Base-by-base conservation (phyloP, 305 asterid genomes). In the Rubia occidens region DNA sequence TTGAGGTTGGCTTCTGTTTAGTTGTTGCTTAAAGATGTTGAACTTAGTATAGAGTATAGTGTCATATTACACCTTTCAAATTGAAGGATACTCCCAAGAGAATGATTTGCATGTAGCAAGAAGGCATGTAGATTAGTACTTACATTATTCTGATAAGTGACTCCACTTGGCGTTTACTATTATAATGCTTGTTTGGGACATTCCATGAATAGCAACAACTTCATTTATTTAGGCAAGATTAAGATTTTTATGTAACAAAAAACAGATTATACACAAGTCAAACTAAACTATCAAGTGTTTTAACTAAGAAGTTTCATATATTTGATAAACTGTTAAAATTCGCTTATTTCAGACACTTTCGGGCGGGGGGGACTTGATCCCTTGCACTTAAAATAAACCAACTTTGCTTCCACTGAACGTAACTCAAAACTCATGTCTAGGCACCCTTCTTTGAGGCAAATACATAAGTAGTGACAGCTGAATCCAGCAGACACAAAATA, bases 1-100 rank as follows among this genome's bases (percentile, higher is more conserved):
- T 66, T 67, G 56, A n/a, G 11, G 44, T 37, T n/a, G 66, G 40
- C 70, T 49, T 68, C 58, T 61, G 14, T 61, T 53, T 43, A 8
- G 43, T 56, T 42, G 42, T 43, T 42, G 73, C 60, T 74, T 74
- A 5, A 60, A 74, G 78, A 62, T 80, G 77, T 80, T 82, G 76
- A 77, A 76, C 77, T 62, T 51, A 51, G 24, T 51, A 51, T 51
- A n/a, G 72, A 66, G 84, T 77, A 80, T 79, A 74, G 83, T 74
- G 81, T 51, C 58, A 17, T 47, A 13, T 47, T 47, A 61, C 32
- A 18, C 37, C 37, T 32, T 32, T 32, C 37, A 32, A 32, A 32
- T 32, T 32, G 37, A 32, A 32, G 37, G 37, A 32, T 32, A 32
- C 69, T 62, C 53, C 65, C 49, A 15, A 59, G 21, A 60, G 55